Conservation (phyloP, 164 flowering plant species). For the Magnolia sinica region DNA sequence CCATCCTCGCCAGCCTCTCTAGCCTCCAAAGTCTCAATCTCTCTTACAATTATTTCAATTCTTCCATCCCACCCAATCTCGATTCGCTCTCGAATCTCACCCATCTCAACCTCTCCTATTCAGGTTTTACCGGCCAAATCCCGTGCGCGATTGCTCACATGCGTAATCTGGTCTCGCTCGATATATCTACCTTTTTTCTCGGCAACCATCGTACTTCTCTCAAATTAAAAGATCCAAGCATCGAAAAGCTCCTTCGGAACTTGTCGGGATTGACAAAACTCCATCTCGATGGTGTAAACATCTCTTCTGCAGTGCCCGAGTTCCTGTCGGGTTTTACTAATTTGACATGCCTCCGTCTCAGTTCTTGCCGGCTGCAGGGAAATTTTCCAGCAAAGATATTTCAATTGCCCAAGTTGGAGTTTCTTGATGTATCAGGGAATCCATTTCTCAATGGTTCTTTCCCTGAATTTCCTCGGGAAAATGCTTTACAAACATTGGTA, state of each 20-base stretch:
- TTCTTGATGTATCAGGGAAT: slow-evolving; percentile 36
- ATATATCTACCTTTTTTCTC: slow-evolving; percentile 5
- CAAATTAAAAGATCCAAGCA: no score
- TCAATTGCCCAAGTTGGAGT: slow-evolving; percentile 21
- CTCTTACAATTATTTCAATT: slow-evolving; percentile 31
- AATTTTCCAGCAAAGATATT: background rate
- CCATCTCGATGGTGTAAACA: no score
- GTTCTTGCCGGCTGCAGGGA: background rate
- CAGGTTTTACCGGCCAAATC: slow-evolving; percentile 43
- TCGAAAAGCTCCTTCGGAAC: background rate
- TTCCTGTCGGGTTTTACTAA: background rate
- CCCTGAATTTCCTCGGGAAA: slow-evolving; percentile 18
- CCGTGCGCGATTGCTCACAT: slow-evolving; percentile 32
- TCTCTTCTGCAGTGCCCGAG: background rate
- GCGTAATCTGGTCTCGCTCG: slow-evolving; percentile 21
- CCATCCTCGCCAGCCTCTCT: background rate
- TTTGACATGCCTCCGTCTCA: background rate
- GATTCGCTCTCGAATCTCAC: slow-evolving; percentile 25
- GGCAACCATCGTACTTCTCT: background rate
- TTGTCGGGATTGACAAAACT: slow-evolving; percentile 2
- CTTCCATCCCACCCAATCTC: slow-evolving; percentile 34
- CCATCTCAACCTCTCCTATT: slow-evolving; percentile 44
- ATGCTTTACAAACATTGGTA: slow-evolving; percentile 20
- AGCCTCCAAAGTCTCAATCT: slow-evolving; percentile 35
- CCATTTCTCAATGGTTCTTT: slow-evolving; percentile 13